Evolutionary conservation across 225 moss, liverwort and hornwort species (phyloP).

Genomic region (Neckera pumila): DNA sequence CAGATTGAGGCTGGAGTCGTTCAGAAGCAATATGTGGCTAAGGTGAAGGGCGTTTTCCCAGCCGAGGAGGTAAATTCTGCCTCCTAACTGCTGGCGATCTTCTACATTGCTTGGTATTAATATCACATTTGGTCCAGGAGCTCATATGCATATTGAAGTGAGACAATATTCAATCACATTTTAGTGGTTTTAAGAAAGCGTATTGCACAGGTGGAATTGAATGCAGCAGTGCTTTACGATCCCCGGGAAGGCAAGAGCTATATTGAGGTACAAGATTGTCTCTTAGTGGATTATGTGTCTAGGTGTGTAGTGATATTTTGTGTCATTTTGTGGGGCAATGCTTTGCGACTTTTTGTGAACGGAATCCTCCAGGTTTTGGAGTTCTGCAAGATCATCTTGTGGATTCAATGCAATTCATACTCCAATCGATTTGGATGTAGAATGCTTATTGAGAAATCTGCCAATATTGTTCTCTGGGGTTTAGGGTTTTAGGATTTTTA

Average conservation of each 20-base stretch:
- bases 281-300: neutral
- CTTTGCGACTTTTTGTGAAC: neutral
- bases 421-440: neutral
- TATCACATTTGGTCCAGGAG: neutral
- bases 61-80: conserved; percentile 50
- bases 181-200: neutral
- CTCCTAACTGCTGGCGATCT: neutral
- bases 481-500: neutral
- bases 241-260: conserved; percentile 72
- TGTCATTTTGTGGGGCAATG: neutral
- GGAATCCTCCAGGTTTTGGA: neutral
- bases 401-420: neutral
- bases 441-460: neutral
- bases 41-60: conserved; percentile 94
- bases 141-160: neutral
- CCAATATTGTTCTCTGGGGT: neutral
- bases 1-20: conserved; percentile 91
- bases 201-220: conserved; percentile 53
- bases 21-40: conserved; percentile 88
- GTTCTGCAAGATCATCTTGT: neutral
- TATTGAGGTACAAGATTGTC: conserved; percentile 31
- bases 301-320: neutral
- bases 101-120: neutral
- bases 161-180: neutral
- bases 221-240: conserved; percentile 75